phyloP scores from a whole-genome alignment of 257 asterid species.

The Plantago ovata region DNA sequence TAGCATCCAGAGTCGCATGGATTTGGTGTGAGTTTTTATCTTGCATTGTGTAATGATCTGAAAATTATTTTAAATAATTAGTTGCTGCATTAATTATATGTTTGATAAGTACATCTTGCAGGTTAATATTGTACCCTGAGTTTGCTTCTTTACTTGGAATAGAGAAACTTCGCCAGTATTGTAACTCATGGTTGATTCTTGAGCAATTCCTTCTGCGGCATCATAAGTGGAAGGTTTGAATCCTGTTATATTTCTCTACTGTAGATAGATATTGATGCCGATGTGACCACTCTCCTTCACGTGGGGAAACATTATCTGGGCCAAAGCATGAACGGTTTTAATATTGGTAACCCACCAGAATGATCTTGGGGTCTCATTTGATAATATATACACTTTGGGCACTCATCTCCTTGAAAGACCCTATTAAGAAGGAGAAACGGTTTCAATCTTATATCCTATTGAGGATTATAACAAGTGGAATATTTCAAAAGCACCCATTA shows the following conservation, averaged over 20 bases:
- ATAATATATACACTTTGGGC: no score
- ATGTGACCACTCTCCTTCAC: no score
- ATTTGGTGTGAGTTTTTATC: slow-evolving; percentile 67
- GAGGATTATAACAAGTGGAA: not conserved
- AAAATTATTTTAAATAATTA: slow-evolving; percentile 15
- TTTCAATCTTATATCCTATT: no score
- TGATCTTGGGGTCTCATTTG: no score
- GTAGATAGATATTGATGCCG: no score
- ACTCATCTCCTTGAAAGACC: no score
- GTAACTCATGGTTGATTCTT: slow-evolving; percentile 90
- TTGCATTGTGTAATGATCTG: slow-evolving; percentile 14
- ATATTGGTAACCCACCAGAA: no score
- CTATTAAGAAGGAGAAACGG: no score
- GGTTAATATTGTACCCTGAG: slow-evolving; percentile 80
- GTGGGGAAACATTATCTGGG: no score
- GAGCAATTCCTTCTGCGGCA: slow-evolving; percentile 87
- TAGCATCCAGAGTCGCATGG: slow-evolving; percentile 57
- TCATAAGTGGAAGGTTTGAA: slow-evolving; percentile 86
- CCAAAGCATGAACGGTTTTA: no score
- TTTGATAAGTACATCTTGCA: slow-evolving; percentile 31
- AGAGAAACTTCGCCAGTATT: slow-evolving; percentile 94
- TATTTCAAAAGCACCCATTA: slow-evolving; percentile 12
- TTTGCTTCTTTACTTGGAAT: slow-evolving; percentile 92
- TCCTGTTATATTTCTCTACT: slow-evolving; percentile 17
- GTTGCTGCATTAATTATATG: slow-evolving; percentile 11